A percentile compares a stretch with the other conserved stretches of the same genome.
These are phyloP conservation scores for Calonectria henricotiae DNA, from an alignment of 2,329 filamentous ascomycete species.

Conservation along the genomic window DNA sequence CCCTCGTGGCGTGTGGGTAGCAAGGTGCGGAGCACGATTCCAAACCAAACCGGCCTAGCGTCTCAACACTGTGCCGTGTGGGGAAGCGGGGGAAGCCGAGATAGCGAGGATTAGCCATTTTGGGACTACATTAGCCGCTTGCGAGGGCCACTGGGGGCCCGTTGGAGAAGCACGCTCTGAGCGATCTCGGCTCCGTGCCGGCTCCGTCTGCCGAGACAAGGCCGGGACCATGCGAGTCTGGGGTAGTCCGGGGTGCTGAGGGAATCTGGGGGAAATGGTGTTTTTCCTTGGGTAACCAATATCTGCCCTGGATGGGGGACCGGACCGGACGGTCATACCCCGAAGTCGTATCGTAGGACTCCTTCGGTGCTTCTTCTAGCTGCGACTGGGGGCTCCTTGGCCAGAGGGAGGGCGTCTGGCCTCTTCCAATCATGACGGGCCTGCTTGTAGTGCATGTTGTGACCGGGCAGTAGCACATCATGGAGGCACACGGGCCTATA, in stretches of 20 bases:
- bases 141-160: neutral
- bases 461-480: neutral
- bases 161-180: neutral
- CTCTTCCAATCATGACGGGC: slow-evolving; percentile 9
- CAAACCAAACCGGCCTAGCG: slow-evolving; percentile 15
- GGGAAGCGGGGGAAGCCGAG: slow-evolving; percentile 21
- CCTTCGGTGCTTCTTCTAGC: slow-evolving; percentile 23
- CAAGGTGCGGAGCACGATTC: slow-evolving; percentile 3
- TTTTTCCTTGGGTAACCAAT: slow-evolving; percentile 19
- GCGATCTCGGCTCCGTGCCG: slow-evolving; percentile 19
- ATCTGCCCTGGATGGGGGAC: neutral
- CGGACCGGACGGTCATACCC: neutral
- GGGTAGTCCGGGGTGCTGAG: slow-evolving; percentile 11
- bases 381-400: neutral
- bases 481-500: neutral
- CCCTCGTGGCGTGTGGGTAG: slow-evolving; percentile 7
- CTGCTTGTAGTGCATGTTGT: neutral
- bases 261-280: slow-evolving; percentile 9
- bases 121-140: neutral
- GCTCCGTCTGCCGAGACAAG: slow-evolving; percentile 13
- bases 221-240: slow-evolving; percentile 5
- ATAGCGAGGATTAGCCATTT: slow-evolving; percentile 6
- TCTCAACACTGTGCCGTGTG: slow-evolving; percentile 18
- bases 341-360: slow-evolving; percentile 14
- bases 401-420: neutral